Evolutionary conservation across 495 filamentous ascomycete species (phyloP), one percentile per base, ranked within the genome.

Genomic region (Xylaria flabelliformis): DNA sequence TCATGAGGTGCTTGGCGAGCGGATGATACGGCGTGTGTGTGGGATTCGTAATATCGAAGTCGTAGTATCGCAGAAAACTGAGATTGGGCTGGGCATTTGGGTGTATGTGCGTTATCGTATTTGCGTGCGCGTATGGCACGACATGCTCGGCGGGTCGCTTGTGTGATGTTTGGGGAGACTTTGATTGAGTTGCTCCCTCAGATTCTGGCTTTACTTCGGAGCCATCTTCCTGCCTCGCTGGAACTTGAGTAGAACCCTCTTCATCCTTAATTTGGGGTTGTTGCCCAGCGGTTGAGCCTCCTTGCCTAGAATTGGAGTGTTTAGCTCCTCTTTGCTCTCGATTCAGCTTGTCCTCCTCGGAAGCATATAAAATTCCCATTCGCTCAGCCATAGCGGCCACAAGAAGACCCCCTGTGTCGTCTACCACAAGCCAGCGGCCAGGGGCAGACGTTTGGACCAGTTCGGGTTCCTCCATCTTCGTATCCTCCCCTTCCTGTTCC

Each of bases 1-100:
- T 89, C 78, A 94, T 92, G 32, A 99, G 90, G 78, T 95, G 91
- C 21, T 87, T 90, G 81, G 90, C 85, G 5, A 99, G 88, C 0
- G 96, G 96, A 75, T 99, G 97, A 4, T 80, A 69, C 7, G 78
- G 51, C 4, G 82, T 76, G 65, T 90, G 85, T 56, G 87, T 83
- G 3, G 93, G 91, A 59, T 86, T 86, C 69, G 89, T 89, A 59
- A 84, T 80, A 76, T 97, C 93, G 80, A 91, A 98, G 74, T 85
- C 85, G 80, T 97, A 98, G 84, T 97, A 94, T 78, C 92, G 92
- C 68, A 99, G 87, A 34, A 97, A 84, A 1, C 90, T 89, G 59
- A 97, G 86, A 75, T 97, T 98, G 0, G 96, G 92, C 82, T 98
- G 97, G 51, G 91, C 87, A 80, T 95, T 91, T n/a, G 91, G 82